Evolutionary conservation across 1,139 yeast species (phyloP).

Genomic region (Saccharomyces hybrid): DNA sequence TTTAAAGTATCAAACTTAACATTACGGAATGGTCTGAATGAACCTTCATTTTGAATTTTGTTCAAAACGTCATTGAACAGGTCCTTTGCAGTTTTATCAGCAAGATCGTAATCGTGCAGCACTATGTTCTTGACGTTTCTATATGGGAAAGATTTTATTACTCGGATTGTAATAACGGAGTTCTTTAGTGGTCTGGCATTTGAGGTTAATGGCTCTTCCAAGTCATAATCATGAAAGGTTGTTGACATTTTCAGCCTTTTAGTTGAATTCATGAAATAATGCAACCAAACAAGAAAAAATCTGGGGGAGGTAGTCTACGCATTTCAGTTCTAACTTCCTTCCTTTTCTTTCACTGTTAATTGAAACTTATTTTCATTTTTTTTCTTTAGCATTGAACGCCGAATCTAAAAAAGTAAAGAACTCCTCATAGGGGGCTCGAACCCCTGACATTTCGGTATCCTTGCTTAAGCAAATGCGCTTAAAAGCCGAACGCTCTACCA

Average conservation of each 20-base stretch:
- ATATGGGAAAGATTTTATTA: slow-evolving; percentile 86
- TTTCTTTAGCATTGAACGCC: not conserved
- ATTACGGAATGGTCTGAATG: slow-evolving; percentile 72
- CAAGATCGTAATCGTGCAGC: slow-evolving; percentile 63
- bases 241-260: not conserved
- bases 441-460: slow-evolving; percentile 36
- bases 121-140: slow-evolving; percentile 82
- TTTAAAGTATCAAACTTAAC: slow-evolving; percentile 73
- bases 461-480: slow-evolving; percentile 23
- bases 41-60: slow-evolving; percentile 57
- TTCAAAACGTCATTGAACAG: slow-evolving; percentile 44
- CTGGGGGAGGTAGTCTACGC: not conserved
- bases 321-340: not conserved
- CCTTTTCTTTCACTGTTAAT: not conserved
- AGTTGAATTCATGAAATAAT: not conserved
- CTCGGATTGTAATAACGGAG: slow-evolving; percentile 74
- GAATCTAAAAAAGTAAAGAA: slow-evolving; percentile 17
- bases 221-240: slow-evolving; percentile 16
- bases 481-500: slow-evolving; percentile 34
- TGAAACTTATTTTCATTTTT: not conserved
- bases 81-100: slow-evolving; percentile 57
- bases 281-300: not conserved
- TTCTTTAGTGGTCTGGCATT: slow-evolving; percentile 31
- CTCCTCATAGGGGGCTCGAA: slow-evolving; percentile 37
- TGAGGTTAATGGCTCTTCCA: slow-evolving; percentile 35